Base-by-base conservation (phyloP, 768 basidiomycete genomes). In the Nevesoporus exiguus region DNA sequence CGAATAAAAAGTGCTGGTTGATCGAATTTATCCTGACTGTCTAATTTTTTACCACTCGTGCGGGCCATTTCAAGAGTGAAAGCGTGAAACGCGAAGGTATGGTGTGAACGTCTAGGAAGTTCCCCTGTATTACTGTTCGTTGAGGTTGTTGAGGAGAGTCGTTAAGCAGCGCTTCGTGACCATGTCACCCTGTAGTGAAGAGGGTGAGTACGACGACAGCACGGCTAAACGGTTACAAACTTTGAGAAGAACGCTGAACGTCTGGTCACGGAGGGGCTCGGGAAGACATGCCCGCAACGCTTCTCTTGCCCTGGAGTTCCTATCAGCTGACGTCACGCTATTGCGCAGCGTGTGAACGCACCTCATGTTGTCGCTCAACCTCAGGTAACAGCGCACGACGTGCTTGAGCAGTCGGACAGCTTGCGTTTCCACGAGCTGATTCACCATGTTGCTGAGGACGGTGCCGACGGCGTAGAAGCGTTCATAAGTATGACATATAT, bases 401-500 rank as follows among this genome's bases (percentile, higher is more conserved):
- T 99, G 97, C 72, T 99, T 99, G 61, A 99, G 76, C 45, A 99
- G 75, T 63, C 97, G 77, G 27, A 98, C 96, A 11, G 97, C 97
- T 71, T 98, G 97, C 2, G 91, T 97, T 73, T 99, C 96, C 50
- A 98, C 95, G 46, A 99, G 80, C 68, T 98, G 93, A 66, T 88
- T 90, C 60, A 98, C 97, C 97, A 99, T 99, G 71, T 97, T 98
- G 77, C 90, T 92, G 55, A 99, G 79, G 15, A 99, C 97, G 8
- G 96, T 97, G 17, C 96, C 97, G 50, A 99, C 97, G 14, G 97
- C 97, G 70, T 98, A 98, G 76, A 99, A 99, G 49, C 97, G 82
- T 70, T 99, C 97, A 68, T 99, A 99, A n/a, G 97, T 99, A 73
- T 99, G 97, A 65, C 97, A 98, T 66, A 98, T 99, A 71, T 99